These are phyloP conservation scores for Porcisia hertigi DNA, from an alignment of 208 protist species.

Conservation along the genomic window DNA sequence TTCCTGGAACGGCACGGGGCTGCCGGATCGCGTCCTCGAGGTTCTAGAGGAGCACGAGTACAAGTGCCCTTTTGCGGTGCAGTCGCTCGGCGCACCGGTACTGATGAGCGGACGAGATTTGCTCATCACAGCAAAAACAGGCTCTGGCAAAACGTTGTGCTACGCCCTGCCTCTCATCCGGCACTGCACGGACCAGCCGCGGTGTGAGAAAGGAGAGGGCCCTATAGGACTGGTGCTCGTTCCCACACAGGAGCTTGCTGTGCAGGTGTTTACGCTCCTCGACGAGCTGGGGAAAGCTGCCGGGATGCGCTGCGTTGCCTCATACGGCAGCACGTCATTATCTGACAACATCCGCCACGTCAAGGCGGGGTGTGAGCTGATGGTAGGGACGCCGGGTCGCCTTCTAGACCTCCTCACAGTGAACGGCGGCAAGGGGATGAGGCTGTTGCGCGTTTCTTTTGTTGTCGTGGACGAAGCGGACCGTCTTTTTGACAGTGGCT, in stretches of 20 bases:
- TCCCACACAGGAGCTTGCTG: slow-evolving; percentile 94
- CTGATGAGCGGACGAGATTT: slow-evolving; percentile 91
- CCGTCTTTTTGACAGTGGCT: slow-evolving; percentile 94
- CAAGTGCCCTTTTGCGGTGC: slow-evolving; percentile 83
- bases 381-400: slow-evolving; percentile 86
- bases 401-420: slow-evolving; percentile 90
- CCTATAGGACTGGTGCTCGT: slow-evolving; percentile 92
- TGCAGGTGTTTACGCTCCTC: slow-evolving; percentile 85
- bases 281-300: slow-evolving; percentile 62
- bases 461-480: slow-evolving; percentile 95
- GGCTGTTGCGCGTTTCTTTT: slow-evolving; percentile 72
- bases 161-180: slow-evolving; percentile 93
- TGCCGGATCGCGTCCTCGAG: slow-evolving; percentile 73
- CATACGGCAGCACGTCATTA: slow-evolving; percentile 79
- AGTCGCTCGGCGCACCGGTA: slow-evolving; percentile 75
- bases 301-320: slow-evolving; percentile 57
- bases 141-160: slow-evolving; percentile 94
- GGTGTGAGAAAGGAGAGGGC: slow-evolving; percentile 75
- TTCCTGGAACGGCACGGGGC: slow-evolving; percentile 77
- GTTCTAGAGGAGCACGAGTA: slow-evolving; percentile 58
- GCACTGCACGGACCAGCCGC: slow-evolving; percentile 86
- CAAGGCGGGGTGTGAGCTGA: slow-evolving; percentile 73
- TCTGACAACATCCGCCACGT: slow-evolving; percentile 76
- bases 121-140: slow-evolving; percentile 92
- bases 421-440: slow-evolving; percentile 67